Evolutionary conservation across 1,284 basidiomycete species (phyloP), one percentile per base, ranked within the genome.

Genomic region (Hemileia vastatrix): DNA sequence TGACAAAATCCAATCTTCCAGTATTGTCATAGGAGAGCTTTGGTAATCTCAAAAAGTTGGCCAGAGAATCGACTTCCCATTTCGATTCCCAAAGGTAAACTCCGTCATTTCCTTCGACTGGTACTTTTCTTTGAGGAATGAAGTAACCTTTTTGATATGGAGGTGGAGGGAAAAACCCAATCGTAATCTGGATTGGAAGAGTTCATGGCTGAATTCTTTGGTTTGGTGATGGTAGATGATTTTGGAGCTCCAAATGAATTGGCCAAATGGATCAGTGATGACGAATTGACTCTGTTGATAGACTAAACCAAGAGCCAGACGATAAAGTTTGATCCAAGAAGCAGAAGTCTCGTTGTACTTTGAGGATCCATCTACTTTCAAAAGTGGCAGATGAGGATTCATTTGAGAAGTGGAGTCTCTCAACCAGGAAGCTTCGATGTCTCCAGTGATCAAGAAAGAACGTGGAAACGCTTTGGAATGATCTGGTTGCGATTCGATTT

Each of bases 21-120:
- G n/a, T n/a, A n/a, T n/a, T n/a, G n/a, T n/a, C n/a, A n/a, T 54
- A 24, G 44, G 27, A 52, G 21, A 52, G 49, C 31, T 44, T 54
- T 13, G 31, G 54, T 6, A 64, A 50, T 18, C 57, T 18, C 6
- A 67, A 32, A 33, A 67, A 67, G 27, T 51, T 66, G 3, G 65
- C 67, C 4, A 71, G 64, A 15, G 65, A 66, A 51, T 71, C 70
- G 8, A 72, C 67, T 48, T 72, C 70, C 62, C 63, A 72, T 47
- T 72, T 72, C n/a, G 65, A 67, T 43, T 71, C 70, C 70, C 70
- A 71, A 2, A 71, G 65, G 13, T 69, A 68, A 3, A 67, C 64
- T 3, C 66, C 67, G 40, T 70, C 67, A 18, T 54, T 67, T n/a
- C n/a, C n/a, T n/a, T n/a, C 13, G 8, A 40, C 15, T 40, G 36